These are phyloP conservation scores for Sugiyamaella floridensis DNA, from an alignment of 805 yeast genomes.

Conservation along the genomic window DNA sequence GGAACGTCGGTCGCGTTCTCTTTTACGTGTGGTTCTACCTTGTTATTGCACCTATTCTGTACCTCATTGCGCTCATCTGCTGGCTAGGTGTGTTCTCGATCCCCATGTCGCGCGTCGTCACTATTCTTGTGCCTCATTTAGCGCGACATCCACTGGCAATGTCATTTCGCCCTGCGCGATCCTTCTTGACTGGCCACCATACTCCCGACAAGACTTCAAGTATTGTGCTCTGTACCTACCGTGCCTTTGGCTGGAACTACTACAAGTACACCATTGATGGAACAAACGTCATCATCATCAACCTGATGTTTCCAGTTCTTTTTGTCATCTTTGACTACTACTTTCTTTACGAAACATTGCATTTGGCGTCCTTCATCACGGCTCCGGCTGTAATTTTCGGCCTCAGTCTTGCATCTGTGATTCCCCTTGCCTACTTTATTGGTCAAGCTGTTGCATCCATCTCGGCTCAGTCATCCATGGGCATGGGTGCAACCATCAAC, in stretches of 20 bases:
- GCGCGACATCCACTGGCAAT: conserved; percentile 87
- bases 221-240: conserved; percentile 79
- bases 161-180: conserved; percentile 50
- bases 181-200: conserved; percentile 25
- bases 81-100: conserved; percentile 86
- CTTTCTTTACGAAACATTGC: conserved; percentile 45
- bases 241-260: conserved; percentile 88
- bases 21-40: conserved; percentile 68
- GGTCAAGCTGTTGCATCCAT: conserved; percentile 99
- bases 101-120: conserved; percentile 82
- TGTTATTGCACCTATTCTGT: conserved; percentile 60
- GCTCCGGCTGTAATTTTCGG: conserved; percentile 62
- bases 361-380: conserved; percentile 40
- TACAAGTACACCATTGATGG: conserved; percentile 96
- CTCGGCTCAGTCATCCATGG: conserved; percentile 98
- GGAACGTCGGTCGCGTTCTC: conserved; percentile 77
- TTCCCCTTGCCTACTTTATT: conserved; percentile 92
- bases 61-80: conserved; percentile 48
- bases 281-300: conserved; percentile 86
- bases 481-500: conserved; percentile 95
- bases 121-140: conserved; percentile 63
- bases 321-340: conserved; percentile 79
- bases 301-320: conserved; percentile 67
- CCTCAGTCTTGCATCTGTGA: conserved; percentile 72
- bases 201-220: conserved; percentile 36